Percentiles rank a stretch among this genome's conserved stretches.
Conservation (phyloP, 208 protist species). For the Leishmania aethiopica region DNA sequence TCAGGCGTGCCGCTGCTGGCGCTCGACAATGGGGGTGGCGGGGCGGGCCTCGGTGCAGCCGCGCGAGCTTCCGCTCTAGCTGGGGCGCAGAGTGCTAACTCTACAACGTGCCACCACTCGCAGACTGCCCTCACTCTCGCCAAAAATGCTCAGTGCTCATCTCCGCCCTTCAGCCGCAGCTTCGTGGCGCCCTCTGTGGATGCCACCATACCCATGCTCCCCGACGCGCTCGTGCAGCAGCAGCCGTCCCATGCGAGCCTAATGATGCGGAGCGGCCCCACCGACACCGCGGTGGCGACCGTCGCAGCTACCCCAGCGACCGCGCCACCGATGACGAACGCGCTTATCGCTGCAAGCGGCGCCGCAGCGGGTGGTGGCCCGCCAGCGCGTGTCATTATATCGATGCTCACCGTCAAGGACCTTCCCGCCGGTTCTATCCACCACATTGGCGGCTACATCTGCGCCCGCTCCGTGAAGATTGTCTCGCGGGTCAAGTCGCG, state of each 20-base stretch:
- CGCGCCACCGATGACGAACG: background rate
- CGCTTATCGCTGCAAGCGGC: background rate
- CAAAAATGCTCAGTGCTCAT: background rate
- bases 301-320: background rate
- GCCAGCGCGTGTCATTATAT: slow-evolving; percentile 43
- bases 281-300: slow-evolving; percentile 6
- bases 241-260: background rate
- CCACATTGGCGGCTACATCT: slow-evolving; percentile 89
- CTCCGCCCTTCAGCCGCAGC: slow-evolving; percentile 5
- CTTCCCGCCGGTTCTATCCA: slow-evolving; percentile 75
- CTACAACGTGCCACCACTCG: background rate
- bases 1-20: background rate
- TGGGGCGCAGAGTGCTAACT: background rate
- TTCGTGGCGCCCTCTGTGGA: background rate
- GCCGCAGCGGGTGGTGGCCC: slow-evolving; percentile 10
- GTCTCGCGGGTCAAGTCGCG: slow-evolving; percentile 84
- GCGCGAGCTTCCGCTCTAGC: background rate
- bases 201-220: background rate
- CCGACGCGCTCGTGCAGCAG: background rate
- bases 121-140: background rate
- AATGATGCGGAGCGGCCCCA: background rate
- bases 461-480: slow-evolving; percentile 89
- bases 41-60: background rate
- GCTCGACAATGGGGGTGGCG: background rate
- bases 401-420: slow-evolving; percentile 88